Base-by-base conservation (phyloP, 148 eudicot genomes). In the Euryodendron excelsum region DNA sequence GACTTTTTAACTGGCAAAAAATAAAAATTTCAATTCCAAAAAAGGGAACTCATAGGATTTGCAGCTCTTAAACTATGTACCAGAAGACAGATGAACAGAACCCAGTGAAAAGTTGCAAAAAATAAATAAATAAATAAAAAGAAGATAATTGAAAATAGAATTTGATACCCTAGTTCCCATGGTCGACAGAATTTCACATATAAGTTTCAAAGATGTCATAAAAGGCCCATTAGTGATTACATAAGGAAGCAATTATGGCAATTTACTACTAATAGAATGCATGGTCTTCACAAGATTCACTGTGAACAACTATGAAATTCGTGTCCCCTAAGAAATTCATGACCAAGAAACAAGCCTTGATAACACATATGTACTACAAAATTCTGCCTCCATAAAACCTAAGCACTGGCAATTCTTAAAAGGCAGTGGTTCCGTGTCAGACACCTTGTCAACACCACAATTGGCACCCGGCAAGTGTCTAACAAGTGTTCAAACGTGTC, bases 1-100 rank as follows among this genome's bases (percentile, higher is more conserved):
- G 90, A 82, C 77, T 89, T 92, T 86, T 90, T 90, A 81, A 81
- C 97, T 93, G 92, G 77, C 82, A 81, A 87, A 83, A 58, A 78
- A 50, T 79, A 77, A 55, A 84, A 77, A 69, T 50, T 80, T 70
- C 83, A 80, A 76, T 41, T 84, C 81, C 80, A 80, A 20, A 75
- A 80, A 76, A 31, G 23, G 4, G 21, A 33, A 77, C 23, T 25
- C 30, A 21, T 1, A 20, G n/a, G 6, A 41, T 62, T n/a, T 60
- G 36, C 59, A 37, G 63, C 21, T 69, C 39, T n/a, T 11, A 56
- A 55, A 33, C 36, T 34, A 55, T n/a, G 9, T 55, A 34, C 58
- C 76, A 53, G 23, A 36, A 53, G 34, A 23, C 52, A 58, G 31
- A 59, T 0, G 53, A 74, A 23, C 36, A 56, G 31, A 23, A 14